Evolutionary conservation across 805 yeast species (phyloP), one percentile per base, ranked within the genome.

Genomic region (Hanseniaspora clermontiae): DNA sequence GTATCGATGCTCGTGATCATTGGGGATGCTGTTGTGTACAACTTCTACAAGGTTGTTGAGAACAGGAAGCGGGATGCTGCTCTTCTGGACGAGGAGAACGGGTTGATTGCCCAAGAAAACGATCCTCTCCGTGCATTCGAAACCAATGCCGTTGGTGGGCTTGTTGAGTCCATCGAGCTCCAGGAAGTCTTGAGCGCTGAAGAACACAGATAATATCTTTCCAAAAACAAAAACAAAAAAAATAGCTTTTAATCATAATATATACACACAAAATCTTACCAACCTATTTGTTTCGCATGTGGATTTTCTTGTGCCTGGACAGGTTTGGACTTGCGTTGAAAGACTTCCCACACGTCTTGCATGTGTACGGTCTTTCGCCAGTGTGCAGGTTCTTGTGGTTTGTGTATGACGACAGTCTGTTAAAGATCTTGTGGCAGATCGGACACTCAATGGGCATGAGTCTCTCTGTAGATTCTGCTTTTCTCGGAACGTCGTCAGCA

Each of bases 1-100:
- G 55, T 84, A 9, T 98, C 98, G 0, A 75, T 93, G 64, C 60
- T 77, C 0, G 70, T 91, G 8, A 88, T 97, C 0, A 72, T 93
- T 52, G 65, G 75, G 2, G 95, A 93, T 63, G 90, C 93, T 32
- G 71, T 79, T 19, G 85, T 90, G 80, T 93, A 93, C 69, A 91
- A 91, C 67, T 77, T 77, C 62, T 82, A 78, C 66, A 72, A 46
- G 29, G 39, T 46, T 4, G 11, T 46, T 27, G 49, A 46, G n/a
- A 46, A 46, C 29, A 46, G 34, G 17, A 46, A 46, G 11, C 3
- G 5, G 20, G 6, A 46, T 10, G 24, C 10, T 9, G 3, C 20
- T 7, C 19, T 6, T 3, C 19, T n/a, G 7, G 38, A 51, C 3
- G 39, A 31, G 12, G 52, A 27, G 15, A 24, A 31, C 12, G 40